A percentile compares a stretch with the other conserved stretches of the same genome.
Evolutionary conservation across 2,329 filamentous ascomycete species (phyloP).

Genomic region (Madurella fahalii): DNA sequence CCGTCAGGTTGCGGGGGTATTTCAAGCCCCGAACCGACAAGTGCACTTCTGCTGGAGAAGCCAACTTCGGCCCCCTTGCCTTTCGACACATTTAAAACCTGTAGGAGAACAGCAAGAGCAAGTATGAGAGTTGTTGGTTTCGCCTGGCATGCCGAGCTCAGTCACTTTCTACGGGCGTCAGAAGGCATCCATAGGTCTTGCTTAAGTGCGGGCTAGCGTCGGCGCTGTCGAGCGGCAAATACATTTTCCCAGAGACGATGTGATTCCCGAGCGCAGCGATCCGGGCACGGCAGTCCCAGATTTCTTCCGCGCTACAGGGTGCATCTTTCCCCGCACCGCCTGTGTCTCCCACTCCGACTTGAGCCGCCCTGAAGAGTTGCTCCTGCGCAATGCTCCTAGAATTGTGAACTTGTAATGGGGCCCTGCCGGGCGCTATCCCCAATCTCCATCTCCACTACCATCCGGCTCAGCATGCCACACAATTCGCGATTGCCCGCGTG

Average conservation of each 20-base stretch:
- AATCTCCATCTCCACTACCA: conserved; percentile 5
- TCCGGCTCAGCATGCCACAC: conserved; percentile 6
- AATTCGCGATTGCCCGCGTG: conserved; percentile 2
- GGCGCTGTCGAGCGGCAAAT: conserved; percentile 20
- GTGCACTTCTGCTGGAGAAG: background rate
- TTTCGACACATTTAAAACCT: no score
- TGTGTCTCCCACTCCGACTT: conserved; percentile 11
- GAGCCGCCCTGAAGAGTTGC: background rate
- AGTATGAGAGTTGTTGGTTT: background rate
- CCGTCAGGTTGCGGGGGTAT: conserved; percentile 5
- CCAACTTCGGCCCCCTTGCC: background rate
- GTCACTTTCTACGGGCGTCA: no score
- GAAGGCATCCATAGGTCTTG: background rate
- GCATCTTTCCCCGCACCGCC: conserved; percentile 20
- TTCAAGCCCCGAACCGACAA: conserved; percentile 11
- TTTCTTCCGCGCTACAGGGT: conserved; percentile 13
- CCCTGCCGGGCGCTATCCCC: background rate
- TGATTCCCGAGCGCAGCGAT: conserved; percentile 7
- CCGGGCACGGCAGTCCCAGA: conserved; percentile 10
- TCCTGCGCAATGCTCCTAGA: background rate
- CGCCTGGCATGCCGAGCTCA: background rate
- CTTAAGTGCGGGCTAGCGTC: background rate
- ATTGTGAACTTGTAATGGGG: background rate
- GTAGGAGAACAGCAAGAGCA: background rate
- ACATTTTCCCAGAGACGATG: conserved; percentile 19